Evolutionary conservation across 345 rosid genomes (phyloP).

Genomic region (Linum trigynum): DNA sequence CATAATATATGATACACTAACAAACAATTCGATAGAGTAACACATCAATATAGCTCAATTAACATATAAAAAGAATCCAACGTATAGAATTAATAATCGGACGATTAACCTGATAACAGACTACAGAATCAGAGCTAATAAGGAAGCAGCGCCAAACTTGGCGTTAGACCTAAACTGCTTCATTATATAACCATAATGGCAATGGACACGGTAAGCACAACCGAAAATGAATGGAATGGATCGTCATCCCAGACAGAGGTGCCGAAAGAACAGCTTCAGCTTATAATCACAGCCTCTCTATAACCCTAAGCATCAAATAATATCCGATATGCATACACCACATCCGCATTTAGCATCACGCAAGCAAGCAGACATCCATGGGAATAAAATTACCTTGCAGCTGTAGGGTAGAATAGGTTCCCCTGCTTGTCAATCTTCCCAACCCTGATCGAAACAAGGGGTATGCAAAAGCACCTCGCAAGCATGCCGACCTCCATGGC

Average conservation of each 20-base stretch:
- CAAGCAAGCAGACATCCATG: neutral
- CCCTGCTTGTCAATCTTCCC: conserved; percentile 81
- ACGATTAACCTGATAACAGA: neutral
- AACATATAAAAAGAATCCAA: neutral
- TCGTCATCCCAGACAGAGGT: no score
- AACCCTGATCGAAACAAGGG: conserved; percentile 81
- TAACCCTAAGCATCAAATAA: neutral
- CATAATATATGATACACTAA: no score
- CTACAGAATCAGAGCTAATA: neutral
- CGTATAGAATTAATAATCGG: neutral
- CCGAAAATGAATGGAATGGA: no score
- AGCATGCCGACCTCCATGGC: conserved; percentile 88
- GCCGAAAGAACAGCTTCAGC: neutral
- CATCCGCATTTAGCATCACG: neutral
- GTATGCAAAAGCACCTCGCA: conserved; percentile 89
- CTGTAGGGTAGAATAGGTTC: conserved; percentile 47
- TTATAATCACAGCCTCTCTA: neutral
- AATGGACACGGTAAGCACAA: no score
- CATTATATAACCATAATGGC: no score
- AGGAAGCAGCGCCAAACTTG: neutral
- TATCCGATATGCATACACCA: neutral
- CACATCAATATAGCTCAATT: no score
- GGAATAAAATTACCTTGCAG: conserved; percentile 50
- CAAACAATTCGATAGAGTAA: no score
- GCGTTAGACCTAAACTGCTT: no score